Percentiles rank a stretch among this genome's conserved stretches.
phyloP scores from a whole-genome alignment of 805 yeast genomes.

The Kazachstania taianensis region DNA sequence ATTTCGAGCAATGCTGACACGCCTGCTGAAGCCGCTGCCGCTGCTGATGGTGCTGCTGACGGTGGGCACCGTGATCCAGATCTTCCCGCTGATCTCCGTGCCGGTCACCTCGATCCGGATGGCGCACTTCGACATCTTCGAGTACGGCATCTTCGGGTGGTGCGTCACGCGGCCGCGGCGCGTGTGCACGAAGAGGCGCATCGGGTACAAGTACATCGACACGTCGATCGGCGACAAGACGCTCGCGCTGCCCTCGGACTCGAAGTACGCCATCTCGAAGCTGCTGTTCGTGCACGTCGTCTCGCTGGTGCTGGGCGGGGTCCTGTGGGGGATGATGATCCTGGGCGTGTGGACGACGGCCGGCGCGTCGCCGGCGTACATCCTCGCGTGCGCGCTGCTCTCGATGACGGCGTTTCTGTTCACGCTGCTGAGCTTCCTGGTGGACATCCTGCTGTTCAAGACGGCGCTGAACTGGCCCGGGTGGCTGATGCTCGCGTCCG shows the following conservation, averaged over 20 bases:
- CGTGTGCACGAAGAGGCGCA: conserved; percentile 12
- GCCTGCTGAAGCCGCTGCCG: not conserved
- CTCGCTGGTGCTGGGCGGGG: conserved; percentile 43
- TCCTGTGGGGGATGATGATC: conserved; percentile 35
- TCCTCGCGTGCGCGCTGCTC: conserved; percentile 33
- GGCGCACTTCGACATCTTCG: conserved; percentile 38
- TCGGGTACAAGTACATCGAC: conserved; percentile 14
- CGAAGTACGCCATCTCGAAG: conserved; percentile 48
- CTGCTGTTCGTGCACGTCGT: conserved; percentile 60
- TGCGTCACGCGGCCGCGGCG: conserved; percentile 31
- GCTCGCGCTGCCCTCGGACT: conserved; percentile 47
- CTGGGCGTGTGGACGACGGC: conserved; percentile 32
- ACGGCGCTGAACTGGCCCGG: conserved; percentile 74
- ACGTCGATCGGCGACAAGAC: conserved; percentile 30
- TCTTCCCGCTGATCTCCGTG: conserved; percentile 49
- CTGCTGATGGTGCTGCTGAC: not conserved
- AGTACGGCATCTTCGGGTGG: conserved; percentile 65
- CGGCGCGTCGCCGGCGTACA: conserved; percentile 28
- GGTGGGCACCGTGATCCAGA: conserved; percentile 30
- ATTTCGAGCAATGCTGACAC: too few species aligned
- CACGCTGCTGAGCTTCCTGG: conserved; percentile 63
- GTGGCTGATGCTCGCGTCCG: conserved; percentile 68
- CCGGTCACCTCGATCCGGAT: conserved; percentile 48
- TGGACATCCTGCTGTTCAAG: conserved; percentile 70
- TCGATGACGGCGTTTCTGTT: conserved; percentile 61